Base-by-base conservation (phyloP, 805 yeast species). In the Metschnikowia kofuensis region DNA sequence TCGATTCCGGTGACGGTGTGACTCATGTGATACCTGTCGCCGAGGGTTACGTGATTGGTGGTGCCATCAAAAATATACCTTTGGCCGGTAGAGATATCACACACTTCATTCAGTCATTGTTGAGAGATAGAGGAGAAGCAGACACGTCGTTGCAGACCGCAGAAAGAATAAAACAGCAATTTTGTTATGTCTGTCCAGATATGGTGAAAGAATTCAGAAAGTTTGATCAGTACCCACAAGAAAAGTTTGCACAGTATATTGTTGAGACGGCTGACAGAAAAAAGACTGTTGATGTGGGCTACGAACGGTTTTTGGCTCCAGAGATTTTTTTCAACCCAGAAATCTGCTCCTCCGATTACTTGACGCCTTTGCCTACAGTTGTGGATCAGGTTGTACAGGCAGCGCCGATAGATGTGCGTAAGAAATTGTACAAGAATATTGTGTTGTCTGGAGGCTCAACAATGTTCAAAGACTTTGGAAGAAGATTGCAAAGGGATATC, bases 21-120 rank as follows among this genome's bases (percentile, higher is more conserved):
- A 94, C 99, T 11, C 99, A 94, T 68, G 98, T 94, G 40, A 94
- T 94, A 54, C 98, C 99, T 13, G 99, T 94, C 34, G 98, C 99
- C 28, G 99, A 94, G 72, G 99, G 99, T 51, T 94, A 94, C 65
- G 99, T 94, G 32, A 94, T 94, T 66, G 99, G 98, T 6, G 85
- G 96, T 12, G 96, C 97, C 31, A 94, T 94, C 67, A 94, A 94
- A 65, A 92, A 94, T 68, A 89, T 94, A 50, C 99, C 99, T 50
- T 86, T 94, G 69, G 99, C 99, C 0, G 99, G 99, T 61, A 84
- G 99, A 71, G 99, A 94, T 67, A 92, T 94, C 60, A 94, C 99
- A 2, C 79, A 83, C 55, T 94, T 94, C 66, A 90, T 94, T 57
- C 99, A 94, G 75, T 83, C 89, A 40, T 75, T 94, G 65, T 77